phyloP scores from a whole-genome alignment of 2,329 filamentous ascomycete species.

The Hypoxylon sp. region DNA sequence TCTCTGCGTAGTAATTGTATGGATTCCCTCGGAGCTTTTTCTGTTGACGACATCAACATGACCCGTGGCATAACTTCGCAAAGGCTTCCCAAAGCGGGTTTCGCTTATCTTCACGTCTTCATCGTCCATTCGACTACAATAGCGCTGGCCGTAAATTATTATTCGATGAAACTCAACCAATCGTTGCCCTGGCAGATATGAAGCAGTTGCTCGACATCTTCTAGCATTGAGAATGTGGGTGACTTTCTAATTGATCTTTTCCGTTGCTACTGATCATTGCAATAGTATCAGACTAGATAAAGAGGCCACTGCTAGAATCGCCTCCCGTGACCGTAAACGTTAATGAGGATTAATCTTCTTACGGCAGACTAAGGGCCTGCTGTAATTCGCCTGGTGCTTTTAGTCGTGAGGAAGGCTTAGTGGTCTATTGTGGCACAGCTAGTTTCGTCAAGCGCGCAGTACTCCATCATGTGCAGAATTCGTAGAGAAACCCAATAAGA shows the following conservation, averaged over 20 bases:
- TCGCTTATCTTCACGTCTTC: slow-evolving; percentile 16
- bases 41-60: slow-evolving; percentile 26
- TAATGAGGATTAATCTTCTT: not conserved
- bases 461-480: not conserved
- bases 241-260: not conserved
- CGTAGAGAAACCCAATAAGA: slow-evolving; percentile 4
- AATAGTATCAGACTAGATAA: not conserved
- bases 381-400: not conserved
- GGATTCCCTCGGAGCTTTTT: slow-evolving; percentile 33
- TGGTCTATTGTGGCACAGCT: slow-evolving; percentile 24
- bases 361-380: not conserved
- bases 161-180: slow-evolving; percentile 4
- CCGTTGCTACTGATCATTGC: not conserved
- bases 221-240: not conserved
- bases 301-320: slow-evolving; percentile 4
- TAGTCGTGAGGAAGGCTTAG: slow-evolving; percentile 1
- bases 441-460: slow-evolving; percentile 33
- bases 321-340: not conserved
- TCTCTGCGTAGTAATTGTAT: not conserved
- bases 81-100: slow-evolving; percentile 2
- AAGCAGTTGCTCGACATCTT: not conserved
- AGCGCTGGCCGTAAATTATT: slow-evolving; percentile 2
- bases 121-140: slow-evolving; percentile 5
- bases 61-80: slow-evolving; percentile 13
- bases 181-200: not conserved